These are phyloP conservation scores for Podaxis rugospora DNA, from an alignment of 768 basidiomycete genomes.

Conservation along the genomic window DNA sequence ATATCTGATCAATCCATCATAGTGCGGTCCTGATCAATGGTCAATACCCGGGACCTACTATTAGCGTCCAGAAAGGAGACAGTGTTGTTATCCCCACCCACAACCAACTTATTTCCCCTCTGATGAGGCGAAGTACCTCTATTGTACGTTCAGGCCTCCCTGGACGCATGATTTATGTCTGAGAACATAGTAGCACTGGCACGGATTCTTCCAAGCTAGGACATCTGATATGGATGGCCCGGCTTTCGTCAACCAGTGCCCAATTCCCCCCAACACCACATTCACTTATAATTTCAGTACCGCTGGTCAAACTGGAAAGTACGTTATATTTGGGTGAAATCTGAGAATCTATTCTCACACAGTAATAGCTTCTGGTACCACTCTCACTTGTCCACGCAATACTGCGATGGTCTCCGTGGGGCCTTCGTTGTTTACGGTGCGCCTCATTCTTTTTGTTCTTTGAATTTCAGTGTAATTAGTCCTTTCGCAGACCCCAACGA, in stretches of 20 bases:
- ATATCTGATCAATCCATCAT: neutral
- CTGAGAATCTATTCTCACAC: neutral
- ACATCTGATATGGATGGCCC: slow-evolving; percentile 23
- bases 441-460: neutral
- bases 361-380: slow-evolving; percentile 25
- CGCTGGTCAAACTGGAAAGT: slow-evolving; percentile 23
- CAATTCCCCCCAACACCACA: slow-evolving; percentile 24
- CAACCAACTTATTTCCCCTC: slow-evolving; percentile 30
- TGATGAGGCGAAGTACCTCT: slow-evolving; percentile 28
- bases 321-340: neutral
- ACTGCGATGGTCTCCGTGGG: slow-evolving; percentile 19
- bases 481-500: slow-evolving; percentile 10
- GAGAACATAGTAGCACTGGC: slow-evolving; percentile 13
- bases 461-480: neutral
- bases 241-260: slow-evolving; percentile 26
- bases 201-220: slow-evolving; percentile 20
- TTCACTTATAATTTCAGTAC: slow-evolving; percentile 27
- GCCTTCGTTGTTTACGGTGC: slow-evolving; percentile 25
- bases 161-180: neutral
- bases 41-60: neutral
- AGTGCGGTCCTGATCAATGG: slow-evolving; percentile 8
- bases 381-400: slow-evolving; percentile 9
- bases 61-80: neutral
- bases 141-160: slow-evolving; percentile 7
- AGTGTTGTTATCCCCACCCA: neutral